Base-by-base conservation (phyloP, 352 stramenopile species). In the Pythium myriotylum region DNA sequence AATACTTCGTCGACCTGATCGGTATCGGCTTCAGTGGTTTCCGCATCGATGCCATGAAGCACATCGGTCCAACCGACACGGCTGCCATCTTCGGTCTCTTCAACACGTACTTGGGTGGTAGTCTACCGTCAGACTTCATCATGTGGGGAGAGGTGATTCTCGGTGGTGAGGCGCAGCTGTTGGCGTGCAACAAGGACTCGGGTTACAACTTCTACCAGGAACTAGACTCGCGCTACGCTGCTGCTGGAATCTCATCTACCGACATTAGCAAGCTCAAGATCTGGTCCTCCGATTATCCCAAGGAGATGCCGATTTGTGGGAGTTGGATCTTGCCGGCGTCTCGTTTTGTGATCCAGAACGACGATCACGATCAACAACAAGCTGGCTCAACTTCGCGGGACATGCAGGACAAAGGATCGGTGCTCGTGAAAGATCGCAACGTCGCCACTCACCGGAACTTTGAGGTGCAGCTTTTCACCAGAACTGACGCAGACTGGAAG, bases 231-330 rank as follows among this genome's bases (percentile, higher is more conserved):
- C 58, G 70, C 29, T 88, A 80, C 52, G 29, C 60, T 5, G 66
- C 74, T 1, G 74, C 71, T 10, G 82, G 81, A 5, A 70, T 89
- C 57, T 80, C 76, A 16, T 32, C 67, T 10, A 73, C 41, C 0
- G 82, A 92, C 51, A 79, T 92, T 8, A 43, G 55, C n/a, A 92
- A 92, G 51, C 70, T 92, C 53, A 92, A 92, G 71, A 84, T 90
- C 52, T 92, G 79, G 82, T 88, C 79, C 40, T 84, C 68, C 0
- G 82, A 88, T 37, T 92, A 92, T 66, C 82, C 82, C 9, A 83
- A 75, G 40, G 55, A 77, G 12, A 71, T 79, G 50, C 79, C 79
- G 2, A 59, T 79, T 20, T 86, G 77, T 22, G 79, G 77, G 10
- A 76, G 67, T 13, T 91, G 82, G 75, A 83, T 87, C 54, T 41